Evolutionary conservation across 139 green algal genomes (phyloP).

Genomic region (Picochlorum sp.): DNA sequence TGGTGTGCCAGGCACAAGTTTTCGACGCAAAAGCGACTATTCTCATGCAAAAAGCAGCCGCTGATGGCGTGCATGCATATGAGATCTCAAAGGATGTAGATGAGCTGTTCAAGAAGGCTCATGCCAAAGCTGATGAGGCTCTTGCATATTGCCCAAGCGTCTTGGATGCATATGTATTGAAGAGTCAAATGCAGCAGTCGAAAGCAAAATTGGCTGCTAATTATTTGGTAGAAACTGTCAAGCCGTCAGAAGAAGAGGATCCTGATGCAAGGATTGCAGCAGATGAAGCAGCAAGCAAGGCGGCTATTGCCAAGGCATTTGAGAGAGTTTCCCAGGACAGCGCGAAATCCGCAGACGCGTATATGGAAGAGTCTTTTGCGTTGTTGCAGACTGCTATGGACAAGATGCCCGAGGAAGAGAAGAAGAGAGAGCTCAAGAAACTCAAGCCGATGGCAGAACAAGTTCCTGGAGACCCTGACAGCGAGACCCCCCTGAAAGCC

Average conservation of each 20-base stretch:
- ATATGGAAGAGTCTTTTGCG: constrained; percentile 19
- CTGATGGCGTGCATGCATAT: not conserved
- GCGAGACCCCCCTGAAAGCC: constrained; percentile 17
- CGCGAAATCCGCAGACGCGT: constrained; percentile 5
- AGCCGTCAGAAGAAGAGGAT: constrained; percentile 17
- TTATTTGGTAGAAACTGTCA: constrained; percentile 23
- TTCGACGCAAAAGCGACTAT: constrained; percentile 17
- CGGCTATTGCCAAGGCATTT: constrained; percentile 13
- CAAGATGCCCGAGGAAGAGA: constrained; percentile 28
- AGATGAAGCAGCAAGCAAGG: constrained; percentile 27
- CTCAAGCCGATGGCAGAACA: constrained; percentile 31
- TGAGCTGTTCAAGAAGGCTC: constrained; percentile 11
- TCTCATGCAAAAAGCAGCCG: constrained; percentile 18
- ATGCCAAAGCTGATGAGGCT: constrained; percentile 22
- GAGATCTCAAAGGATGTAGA: constrained; percentile 14
- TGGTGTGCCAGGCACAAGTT: constrained; percentile 29
- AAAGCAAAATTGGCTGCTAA: constrained; percentile 29
- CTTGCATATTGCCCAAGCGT: constrained; percentile 21
- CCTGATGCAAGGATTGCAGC: constrained; percentile 19
- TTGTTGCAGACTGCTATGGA: constrained; percentile 14
- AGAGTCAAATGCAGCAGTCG: constrained; percentile 16
- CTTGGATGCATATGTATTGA: constrained; percentile 25
- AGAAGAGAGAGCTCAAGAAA: constrained; percentile 27
- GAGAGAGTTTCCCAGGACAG: constrained; percentile 19
- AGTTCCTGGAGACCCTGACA: constrained; percentile 17